Conservation (phyloP, 2,329 filamentous ascomycete species). For the Trematosphaeria pertusa region DNA sequence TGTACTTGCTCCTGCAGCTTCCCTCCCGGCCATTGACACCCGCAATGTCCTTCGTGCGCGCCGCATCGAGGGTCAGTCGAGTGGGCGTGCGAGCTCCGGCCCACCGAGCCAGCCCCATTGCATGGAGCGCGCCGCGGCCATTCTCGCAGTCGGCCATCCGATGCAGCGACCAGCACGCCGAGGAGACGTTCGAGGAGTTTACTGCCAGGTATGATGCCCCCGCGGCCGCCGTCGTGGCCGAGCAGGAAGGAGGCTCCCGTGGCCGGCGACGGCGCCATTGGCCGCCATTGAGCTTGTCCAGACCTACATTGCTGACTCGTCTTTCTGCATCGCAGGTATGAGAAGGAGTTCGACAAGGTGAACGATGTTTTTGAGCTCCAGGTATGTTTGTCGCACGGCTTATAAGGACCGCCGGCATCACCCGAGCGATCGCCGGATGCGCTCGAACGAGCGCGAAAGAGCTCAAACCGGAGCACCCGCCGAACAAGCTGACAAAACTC, state of each 20-base stretch:
- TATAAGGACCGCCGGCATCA: constrained; percentile 17
- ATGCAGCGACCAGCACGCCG: constrained; percentile 69
- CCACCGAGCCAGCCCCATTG: constrained; percentile 42
- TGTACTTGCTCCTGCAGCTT: constrained; percentile 27
- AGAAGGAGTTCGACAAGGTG: constrained; percentile 98
- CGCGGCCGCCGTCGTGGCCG: constrained; percentile 21
- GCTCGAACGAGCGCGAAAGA: constrained; percentile 7
- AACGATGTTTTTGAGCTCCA: constrained; percentile 99
- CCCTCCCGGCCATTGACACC: constrained; percentile 33
- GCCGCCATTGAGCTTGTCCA: constrained; percentile 24
- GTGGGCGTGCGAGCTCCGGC: constrained; percentile 42
- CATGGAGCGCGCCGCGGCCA: constrained; percentile 43
- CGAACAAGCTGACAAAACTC: constrained; percentile 26
- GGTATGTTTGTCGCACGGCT: constrained; percentile 63
- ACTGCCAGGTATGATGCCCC: constrained; percentile 78
- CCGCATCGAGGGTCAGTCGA: constrained; percentile 44
- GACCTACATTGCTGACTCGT: constrained; percentile 36
- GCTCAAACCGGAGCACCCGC: constrained; percentile 3
- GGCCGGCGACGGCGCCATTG: constrained; percentile 34
- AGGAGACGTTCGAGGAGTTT: constrained; percentile 99
- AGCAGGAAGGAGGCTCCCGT: constrained; percentile 22
- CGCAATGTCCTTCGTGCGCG: constrained; percentile 48
- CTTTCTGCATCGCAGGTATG: constrained; percentile 71
- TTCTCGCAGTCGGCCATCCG: constrained; percentile 60
- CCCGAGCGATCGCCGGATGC: constrained; percentile 14